Conservation (phyloP, 163 green algal genomes). For the Scenedesmus sp. region DNA sequence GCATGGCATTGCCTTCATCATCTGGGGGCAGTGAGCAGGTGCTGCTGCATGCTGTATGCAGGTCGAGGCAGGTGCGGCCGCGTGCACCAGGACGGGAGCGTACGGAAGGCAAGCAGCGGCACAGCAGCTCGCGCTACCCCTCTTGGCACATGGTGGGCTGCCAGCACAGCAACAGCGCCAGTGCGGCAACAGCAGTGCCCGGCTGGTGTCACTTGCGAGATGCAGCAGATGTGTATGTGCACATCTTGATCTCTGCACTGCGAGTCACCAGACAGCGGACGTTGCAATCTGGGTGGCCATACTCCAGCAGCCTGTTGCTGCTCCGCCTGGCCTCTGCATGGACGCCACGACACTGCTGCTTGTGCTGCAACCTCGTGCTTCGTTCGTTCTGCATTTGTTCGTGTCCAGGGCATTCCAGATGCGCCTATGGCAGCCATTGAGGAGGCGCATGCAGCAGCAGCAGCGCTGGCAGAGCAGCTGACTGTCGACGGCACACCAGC, state of each 20-base stretch:
- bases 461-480: conserved; percentile 7
- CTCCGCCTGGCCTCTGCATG: neutral
- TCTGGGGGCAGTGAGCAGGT: no score
- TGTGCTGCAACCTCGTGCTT: neutral
- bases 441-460: neutral
- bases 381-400: neutral
- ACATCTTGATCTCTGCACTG: neutral
- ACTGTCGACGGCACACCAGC: neutral
- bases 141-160: neutral
- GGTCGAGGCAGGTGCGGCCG: neutral
- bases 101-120: neutral
- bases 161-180: neutral
- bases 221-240: no score
- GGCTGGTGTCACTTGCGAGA: no score
- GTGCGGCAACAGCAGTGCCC: neutral
- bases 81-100: neutral
- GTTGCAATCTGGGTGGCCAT: no score
- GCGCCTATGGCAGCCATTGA: neutral
- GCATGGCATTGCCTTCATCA: neutral
- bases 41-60: neutral
- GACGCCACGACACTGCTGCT: neutral
- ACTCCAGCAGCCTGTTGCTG: no score
- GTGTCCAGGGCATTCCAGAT: neutral
- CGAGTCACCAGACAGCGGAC: neutral
- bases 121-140: neutral